A percentile compares a stretch with the other conserved stretches of the same genome.
These are phyloP conservation scores for Westerdykella aurantiaca DNA, from an alignment of 2,329 filamentous ascomycete genomes.

Conservation along the genomic window DNA sequence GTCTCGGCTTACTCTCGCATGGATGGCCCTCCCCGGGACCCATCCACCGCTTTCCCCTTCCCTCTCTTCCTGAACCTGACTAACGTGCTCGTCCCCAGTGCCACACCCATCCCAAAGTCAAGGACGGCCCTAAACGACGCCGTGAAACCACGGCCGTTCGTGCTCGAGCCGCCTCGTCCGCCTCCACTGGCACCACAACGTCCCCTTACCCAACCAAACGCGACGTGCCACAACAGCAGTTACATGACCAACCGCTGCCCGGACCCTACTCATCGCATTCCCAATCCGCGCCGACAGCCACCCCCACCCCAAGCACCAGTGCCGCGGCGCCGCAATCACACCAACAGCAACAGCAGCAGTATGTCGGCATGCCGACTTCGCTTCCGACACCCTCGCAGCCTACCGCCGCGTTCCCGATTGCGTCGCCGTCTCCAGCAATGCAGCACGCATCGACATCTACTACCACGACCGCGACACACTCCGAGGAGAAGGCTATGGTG, in stretches of 20 bases:
- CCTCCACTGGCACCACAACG: conserved; percentile 22
- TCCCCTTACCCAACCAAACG: conserved; percentile 32
- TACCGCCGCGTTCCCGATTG: conserved; percentile 11
- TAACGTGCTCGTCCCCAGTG: conserved; percentile 20
- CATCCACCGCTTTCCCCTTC: conserved; percentile 4
- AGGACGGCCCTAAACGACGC: conserved; percentile 40
- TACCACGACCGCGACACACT: conserved; percentile 10
- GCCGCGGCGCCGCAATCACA: neutral
- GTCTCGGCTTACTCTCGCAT: conserved; percentile 14
- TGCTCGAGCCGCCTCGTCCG: conserved; percentile 32
- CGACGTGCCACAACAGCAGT: conserved; percentile 18
- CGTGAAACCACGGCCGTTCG: conserved; percentile 37
- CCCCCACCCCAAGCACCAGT: conserved; percentile 9
- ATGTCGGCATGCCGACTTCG: conserved; percentile 19
- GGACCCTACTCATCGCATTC: conserved; percentile 13
- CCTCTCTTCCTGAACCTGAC: conserved; percentile 2
- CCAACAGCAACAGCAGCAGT: conserved; percentile 1
- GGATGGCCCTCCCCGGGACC: no score
- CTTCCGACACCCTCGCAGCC: conserved; percentile 14
- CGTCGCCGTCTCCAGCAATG: conserved; percentile 19
- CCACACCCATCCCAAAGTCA: conserved; percentile 41
- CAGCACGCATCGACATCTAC: conserved; percentile 11
- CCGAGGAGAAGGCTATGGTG: conserved; percentile 16
- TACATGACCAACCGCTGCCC: neutral
- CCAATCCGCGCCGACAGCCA: conserved; percentile 29